These are phyloP conservation scores for Blastobotrys proliferans DNA, from an alignment of 1,139 yeast species.

Conservation along the genomic window DNA sequence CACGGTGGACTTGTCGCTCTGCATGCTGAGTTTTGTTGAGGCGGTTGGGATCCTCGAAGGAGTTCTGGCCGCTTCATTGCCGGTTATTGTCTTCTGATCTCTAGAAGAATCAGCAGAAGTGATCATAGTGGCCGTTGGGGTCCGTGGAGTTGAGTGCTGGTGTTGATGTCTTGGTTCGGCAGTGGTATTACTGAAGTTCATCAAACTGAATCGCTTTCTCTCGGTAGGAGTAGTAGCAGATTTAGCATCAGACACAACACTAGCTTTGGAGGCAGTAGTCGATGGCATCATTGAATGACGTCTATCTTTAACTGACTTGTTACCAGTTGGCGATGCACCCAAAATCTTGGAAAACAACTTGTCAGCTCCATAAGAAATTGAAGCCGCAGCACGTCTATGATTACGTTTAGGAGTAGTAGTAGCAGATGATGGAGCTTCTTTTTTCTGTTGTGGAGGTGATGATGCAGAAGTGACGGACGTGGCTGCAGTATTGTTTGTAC, in stretches of 20 bases:
- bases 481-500: constrained; percentile 11
- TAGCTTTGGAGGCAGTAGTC: constrained; percentile 2
- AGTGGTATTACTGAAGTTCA: constrained; percentile 7
- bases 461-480: constrained; percentile 8
- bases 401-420: constrained; percentile 4
- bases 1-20: constrained; percentile 1
- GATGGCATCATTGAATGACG: constrained; percentile 20
- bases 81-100: background rate
- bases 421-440: constrained; percentile 3
- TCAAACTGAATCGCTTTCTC: constrained; percentile 25
- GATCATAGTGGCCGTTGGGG: background rate
- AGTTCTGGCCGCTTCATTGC: background rate
- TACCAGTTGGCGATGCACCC: constrained; percentile 17
- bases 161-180: background rate
- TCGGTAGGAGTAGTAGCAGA: constrained; percentile 16
- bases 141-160: background rate
- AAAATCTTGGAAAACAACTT: constrained; percentile 27
- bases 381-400: constrained; percentile 28
- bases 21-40: constrained; percentile 4
- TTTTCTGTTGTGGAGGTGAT: constrained; percentile 4
- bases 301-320: constrained; percentile 7
- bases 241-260: constrained; percentile 10
- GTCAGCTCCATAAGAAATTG: constrained; percentile 31
- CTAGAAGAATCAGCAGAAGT: background rate
- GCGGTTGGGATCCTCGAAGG: background rate